Evolutionary conservation across 257 asterid genomes (phyloP).

Genomic region (Jacaranda copaia): DNA sequence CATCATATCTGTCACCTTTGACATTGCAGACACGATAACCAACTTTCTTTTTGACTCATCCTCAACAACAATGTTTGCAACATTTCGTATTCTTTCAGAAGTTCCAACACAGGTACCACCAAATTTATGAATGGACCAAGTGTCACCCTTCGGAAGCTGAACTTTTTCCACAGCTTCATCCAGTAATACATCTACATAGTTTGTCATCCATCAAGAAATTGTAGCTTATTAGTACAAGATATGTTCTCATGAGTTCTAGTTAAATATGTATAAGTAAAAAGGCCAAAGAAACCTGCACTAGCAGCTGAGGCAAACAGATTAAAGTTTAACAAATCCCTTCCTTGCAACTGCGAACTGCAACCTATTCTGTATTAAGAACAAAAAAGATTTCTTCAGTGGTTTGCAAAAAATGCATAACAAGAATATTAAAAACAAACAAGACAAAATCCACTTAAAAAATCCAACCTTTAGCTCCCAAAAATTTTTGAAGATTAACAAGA

Average conservation of each 20-base stretch:
- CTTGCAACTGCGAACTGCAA: constrained; percentile 47
- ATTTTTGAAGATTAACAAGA: neutral
- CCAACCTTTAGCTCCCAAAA: constrained; percentile 15
- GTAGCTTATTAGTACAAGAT: constrained; percentile 16
- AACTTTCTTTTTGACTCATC: constrained; percentile 81
- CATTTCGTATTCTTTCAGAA: constrained; percentile 85
- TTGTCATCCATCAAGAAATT: constrained; percentile 7
- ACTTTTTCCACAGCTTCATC: constrained; percentile 61
- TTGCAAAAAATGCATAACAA: neutral
- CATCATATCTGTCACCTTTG: constrained; percentile 99
- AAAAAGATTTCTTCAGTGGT: constrained; percentile 26
- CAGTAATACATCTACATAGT: constrained; percentile 51
- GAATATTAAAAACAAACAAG: neutral
- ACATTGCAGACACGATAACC: constrained; percentile 96
- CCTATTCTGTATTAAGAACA: constrained; percentile 53
- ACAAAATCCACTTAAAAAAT: constrained; percentile 20
- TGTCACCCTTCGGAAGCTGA: constrained; percentile 79
- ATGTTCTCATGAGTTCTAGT: neutral
- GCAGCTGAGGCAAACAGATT: constrained; percentile 62
- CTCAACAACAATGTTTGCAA: constrained; percentile 75
- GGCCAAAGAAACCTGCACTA: constrained; percentile 61
- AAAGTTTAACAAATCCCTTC: constrained; percentile 47
- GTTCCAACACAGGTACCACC: constrained; percentile 98
- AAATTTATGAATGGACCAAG: constrained; percentile 96
- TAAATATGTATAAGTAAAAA: constrained; percentile 6